Evolutionary conservation across 1,284 basidiomycete species (phyloP).

Genomic region (Ustilago trichophora): DNA sequence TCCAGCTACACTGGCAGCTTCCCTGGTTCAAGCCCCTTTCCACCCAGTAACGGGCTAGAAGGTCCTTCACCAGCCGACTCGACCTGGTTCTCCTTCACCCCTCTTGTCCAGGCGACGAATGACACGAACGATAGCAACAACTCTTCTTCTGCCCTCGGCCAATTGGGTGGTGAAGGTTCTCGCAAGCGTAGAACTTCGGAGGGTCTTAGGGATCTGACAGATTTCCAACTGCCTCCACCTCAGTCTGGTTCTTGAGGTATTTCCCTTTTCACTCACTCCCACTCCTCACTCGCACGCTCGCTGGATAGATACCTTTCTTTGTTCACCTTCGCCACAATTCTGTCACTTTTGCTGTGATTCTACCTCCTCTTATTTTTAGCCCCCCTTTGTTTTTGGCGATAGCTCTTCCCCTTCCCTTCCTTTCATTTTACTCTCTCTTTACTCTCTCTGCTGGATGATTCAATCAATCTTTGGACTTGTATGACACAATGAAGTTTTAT

Average conservation of each 20-base stretch:
- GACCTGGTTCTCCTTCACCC: conserved; percentile 54
- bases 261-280: neutral
- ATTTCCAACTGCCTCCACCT: conserved; percentile 50
- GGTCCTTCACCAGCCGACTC: conserved; percentile 50
- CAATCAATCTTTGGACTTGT: too few relatives aligned
- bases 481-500: too few relatives aligned
- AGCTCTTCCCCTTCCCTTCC: too few relatives aligned
- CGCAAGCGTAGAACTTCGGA: conserved; percentile 35
- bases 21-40: conserved; percentile 28
- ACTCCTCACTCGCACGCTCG: neutral
- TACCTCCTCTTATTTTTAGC: neutral
- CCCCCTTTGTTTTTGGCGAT: too few relatives aligned
- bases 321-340: too few relatives aligned
- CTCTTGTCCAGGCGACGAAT: conserved; percentile 37
- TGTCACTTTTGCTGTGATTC: too few relatives aligned
- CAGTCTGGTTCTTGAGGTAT: conserved; percentile 10
- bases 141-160: conserved; percentile 32
- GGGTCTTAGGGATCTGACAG: conserved; percentile 21
- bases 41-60: conserved; percentile 28
- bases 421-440: too few relatives aligned
- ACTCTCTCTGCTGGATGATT: too few relatives aligned
- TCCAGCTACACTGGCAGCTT: conserved; percentile 5
- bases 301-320: neutral
- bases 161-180: conserved; percentile 48
- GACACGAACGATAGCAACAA: conserved; percentile 7